These are phyloP conservation scores for Clarireedia paspali DNA, from an alignment of 2,329 filamentous ascomycete species.

Conservation along the genomic window DNA sequence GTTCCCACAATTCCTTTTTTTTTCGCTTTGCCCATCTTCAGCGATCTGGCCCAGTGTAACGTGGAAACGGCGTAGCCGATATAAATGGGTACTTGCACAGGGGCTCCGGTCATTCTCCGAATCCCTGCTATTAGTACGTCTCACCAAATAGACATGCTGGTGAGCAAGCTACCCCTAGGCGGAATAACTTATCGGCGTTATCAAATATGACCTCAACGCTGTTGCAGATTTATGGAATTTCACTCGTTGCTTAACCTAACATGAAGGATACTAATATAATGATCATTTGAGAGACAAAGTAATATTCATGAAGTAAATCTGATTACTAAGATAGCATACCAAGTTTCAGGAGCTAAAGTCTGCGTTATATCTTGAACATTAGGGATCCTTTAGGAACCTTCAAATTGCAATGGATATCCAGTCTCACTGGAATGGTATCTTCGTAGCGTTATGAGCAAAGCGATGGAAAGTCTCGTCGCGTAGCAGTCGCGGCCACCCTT, in stretches of 20 bases:
- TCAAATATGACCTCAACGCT: background rate
- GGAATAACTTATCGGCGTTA: background rate
- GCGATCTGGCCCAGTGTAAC: too few species aligned
- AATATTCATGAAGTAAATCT: background rate
- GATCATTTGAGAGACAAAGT: background rate
- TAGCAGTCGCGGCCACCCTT: background rate
- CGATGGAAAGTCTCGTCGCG: background rate
- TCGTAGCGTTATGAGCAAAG: conserved; percentile 1
- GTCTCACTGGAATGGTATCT: conserved; percentile 1
- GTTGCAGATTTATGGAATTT: background rate
- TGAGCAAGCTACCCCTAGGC: too few species aligned
- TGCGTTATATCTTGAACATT: too few species aligned
- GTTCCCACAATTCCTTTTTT: background rate
- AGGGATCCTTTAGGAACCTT: too few species aligned
- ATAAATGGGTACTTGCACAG: too few species aligned
- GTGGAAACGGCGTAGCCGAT: too few species aligned
- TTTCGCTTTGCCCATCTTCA: too few species aligned
- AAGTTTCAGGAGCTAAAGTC: background rate
- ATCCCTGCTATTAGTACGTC: too few species aligned
- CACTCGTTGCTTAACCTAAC: background rate
- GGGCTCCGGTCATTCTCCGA: too few species aligned
- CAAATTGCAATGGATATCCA: background rate
- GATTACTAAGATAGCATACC: background rate
- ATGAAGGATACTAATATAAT: background rate
- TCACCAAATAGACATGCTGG: too few species aligned